These are phyloP conservation scores for Adansonia madagascariensis DNA, from an alignment of 441 rosid species.

Conservation along the genomic window DNA sequence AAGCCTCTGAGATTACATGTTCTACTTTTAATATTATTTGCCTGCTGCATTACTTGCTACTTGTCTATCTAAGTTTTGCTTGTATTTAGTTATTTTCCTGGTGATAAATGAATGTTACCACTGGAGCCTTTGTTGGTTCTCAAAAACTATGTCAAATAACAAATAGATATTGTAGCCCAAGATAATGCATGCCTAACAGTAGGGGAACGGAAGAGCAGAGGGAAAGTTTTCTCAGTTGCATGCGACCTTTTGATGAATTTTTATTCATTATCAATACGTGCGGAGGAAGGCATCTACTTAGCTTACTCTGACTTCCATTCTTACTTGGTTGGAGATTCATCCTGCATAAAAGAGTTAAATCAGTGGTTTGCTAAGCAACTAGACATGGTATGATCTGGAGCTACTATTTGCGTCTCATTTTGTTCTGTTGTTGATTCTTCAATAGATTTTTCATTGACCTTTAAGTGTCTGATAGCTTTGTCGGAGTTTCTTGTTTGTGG, in stretches of 20 bases:
- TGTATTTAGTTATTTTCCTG: conserved; percentile 15
- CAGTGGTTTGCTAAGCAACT: conserved; percentile 91
- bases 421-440: conserved; percentile 6
- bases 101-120: background rate
- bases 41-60: conserved; percentile 6
- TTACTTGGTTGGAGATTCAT: conserved; percentile 86
- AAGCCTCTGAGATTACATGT: background rate
- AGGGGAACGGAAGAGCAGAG: conserved; percentile 9
- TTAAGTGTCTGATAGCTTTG: background rate
- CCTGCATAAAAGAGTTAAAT: conserved; percentile 78
- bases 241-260: conserved; percentile 20
- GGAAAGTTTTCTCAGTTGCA: background rate
- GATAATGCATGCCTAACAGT: background rate
- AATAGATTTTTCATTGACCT: conserved; percentile 9
- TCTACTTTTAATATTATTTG: background rate
- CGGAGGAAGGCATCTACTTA: conserved; percentile 84
- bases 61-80: background rate
- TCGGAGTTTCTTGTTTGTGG: too few relatives aligned
- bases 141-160: conserved; percentile 16
- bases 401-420: background rate
- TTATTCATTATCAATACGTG: conserved; percentile 33
- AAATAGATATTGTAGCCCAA: background rate
- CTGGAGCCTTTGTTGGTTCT: background rate
- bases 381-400: conserved; percentile 61
- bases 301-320: conserved; percentile 90